These are phyloP conservation scores for Leccinellum albellum DNA, from an alignment of 768 basidiomycete species.

Conservation along the genomic window DNA sequence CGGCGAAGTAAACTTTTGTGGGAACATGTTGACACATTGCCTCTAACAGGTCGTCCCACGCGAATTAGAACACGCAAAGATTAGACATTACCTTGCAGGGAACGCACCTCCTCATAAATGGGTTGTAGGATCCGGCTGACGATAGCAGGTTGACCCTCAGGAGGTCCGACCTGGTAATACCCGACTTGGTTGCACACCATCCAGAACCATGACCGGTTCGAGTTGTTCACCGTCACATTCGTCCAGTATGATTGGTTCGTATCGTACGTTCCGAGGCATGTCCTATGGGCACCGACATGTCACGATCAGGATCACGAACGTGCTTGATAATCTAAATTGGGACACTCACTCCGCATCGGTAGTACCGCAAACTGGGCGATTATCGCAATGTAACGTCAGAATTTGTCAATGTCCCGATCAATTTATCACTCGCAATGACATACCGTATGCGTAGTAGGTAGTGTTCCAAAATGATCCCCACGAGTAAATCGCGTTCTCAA, in stretches of 20 bases:
- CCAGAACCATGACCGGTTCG: slow-evolving; percentile 65
- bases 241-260: slow-evolving; percentile 45
- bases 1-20: background rate
- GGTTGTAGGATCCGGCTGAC: background rate
- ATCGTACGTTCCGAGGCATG: slow-evolving; percentile 43
- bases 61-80: background rate
- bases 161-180: slow-evolving; percentile 41
- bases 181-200: slow-evolving; percentile 74
- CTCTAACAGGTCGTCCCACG: background rate
- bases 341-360: slow-evolving; percentile 40
- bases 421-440: slow-evolving; percentile 5
- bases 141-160: slow-evolving; percentile 7
- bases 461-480: background rate
- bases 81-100: background rate
- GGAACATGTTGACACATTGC: background rate
- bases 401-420: background rate
- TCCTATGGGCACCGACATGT: slow-evolving; percentile 5
- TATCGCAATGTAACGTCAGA: background rate
- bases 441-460: background rate
- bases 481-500: background rate
- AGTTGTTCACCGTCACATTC: slow-evolving; percentile 52
- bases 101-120: background rate
- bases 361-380: slow-evolving; percentile 41
- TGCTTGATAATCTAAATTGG: background rate
- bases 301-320: background rate